Conservation (phyloP, 306 rosid species). For the Leucaena leucocephala region DNA sequence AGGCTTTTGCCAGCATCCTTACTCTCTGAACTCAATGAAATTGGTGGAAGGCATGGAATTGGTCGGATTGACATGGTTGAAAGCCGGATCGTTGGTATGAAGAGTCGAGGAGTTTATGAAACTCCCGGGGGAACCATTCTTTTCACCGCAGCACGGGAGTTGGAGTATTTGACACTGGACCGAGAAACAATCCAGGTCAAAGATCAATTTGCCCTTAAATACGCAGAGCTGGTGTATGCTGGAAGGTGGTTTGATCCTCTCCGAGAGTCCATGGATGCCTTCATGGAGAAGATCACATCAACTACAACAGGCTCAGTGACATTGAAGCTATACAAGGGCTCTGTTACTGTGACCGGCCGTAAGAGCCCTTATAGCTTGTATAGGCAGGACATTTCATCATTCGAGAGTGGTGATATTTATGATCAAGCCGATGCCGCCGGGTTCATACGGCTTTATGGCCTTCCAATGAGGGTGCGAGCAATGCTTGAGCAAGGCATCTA, state of each 20-base stretch:
- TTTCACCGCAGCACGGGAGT: conserved; percentile 69
- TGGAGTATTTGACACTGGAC: conserved; percentile 83
- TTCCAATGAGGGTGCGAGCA: conserved; percentile 86
- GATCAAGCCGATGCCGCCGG: conserved; percentile 98
- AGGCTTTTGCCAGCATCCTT: conserved; percentile 77
- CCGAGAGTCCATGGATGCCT: conserved; percentile 82
- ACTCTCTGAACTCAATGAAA: conserved; percentile 73
- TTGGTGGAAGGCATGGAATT: conserved; percentile 88
- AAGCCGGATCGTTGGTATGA: conserved; percentile 93
- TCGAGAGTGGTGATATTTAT: conserved; percentile 66
- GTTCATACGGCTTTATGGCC: conserved; percentile 90
- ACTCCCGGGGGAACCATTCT: conserved; percentile 98
- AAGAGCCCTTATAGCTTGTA: background rate
- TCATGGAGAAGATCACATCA: conserved; percentile 84
- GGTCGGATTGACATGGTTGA: conserved; percentile 96
- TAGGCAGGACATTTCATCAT: conserved; percentile 3
- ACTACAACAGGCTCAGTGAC: conserved; percentile 81
- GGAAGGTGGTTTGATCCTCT: conserved; percentile 98
- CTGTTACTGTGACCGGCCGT: conserved; percentile 56
- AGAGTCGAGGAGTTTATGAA: conserved; percentile 97
- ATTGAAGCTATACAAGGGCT: conserved; percentile 77
- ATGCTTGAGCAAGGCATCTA: conserved; percentile 72
- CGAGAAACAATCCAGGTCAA: conserved; percentile 75
- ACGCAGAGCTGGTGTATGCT: conserved; percentile 90
- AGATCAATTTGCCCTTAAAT: conserved; percentile 72